Evolutionary conservation across 345 rosid genomes (phyloP).

Genomic region (Eutrema yunnanense): DNA sequence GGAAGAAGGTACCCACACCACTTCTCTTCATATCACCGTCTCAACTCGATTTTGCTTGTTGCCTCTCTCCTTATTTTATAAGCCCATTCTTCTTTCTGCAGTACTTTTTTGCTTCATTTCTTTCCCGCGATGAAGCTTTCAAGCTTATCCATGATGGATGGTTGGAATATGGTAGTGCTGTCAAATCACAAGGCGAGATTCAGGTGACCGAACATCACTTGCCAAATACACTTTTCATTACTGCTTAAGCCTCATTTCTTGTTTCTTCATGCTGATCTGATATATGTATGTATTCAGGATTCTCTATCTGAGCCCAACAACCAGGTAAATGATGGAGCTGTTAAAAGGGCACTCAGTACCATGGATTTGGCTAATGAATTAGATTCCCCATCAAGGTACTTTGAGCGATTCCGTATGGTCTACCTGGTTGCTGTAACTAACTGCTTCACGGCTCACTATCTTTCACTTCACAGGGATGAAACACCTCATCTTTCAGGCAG

Average conservation of each 20-base stretch:
- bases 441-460: neutral
- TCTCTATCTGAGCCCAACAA: conserved; percentile 43
- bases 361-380: conserved; percentile 22
- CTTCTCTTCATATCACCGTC: neutral
- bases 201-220: conserved; percentile 37
- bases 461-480: conserved; percentile 44
- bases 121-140: conserved; percentile 81
- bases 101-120: conserved; percentile 76
- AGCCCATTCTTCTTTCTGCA: conserved; percentile 31
- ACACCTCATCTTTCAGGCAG: conserved; percentile 34
- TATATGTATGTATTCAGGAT: conserved; percentile 35
- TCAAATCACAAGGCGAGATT: conserved; percentile 35
- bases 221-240: neutral
- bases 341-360: conserved; percentile 41
- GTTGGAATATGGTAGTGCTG: conserved; percentile 42
- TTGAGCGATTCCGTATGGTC: neutral
- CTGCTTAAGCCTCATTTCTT: conserved; percentile 2
- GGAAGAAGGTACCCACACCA: conserved; percentile 58
- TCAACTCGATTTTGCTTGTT: conserved; percentile 4
- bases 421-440: conserved; percentile 9
- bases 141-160: conserved; percentile 65
- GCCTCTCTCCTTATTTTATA: conserved; percentile 14
- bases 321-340: conserved; percentile 50
- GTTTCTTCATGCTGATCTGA: neutral
- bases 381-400: conserved; percentile 51